Percentiles rank a stretch among this genome's conserved stretches.
phyloP scores from a whole-genome alignment of 768 basidiomycete genomes.

The Ramaria sp. region DNA sequence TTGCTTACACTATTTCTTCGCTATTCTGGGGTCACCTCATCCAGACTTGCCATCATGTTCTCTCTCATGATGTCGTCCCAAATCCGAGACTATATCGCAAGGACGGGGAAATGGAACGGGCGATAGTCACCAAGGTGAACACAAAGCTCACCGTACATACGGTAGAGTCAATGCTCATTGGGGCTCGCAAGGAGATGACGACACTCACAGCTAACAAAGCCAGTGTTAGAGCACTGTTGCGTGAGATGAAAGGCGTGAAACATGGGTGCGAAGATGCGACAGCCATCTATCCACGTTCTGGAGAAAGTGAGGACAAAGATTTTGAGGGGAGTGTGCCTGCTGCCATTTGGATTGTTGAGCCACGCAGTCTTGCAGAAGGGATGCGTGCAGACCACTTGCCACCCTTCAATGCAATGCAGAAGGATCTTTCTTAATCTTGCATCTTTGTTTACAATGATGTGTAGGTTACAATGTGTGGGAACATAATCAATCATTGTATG shows the following conservation, averaged over 20 bases:
- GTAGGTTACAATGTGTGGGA: too few species aligned
- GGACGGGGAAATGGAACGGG: conserved; percentile 35
- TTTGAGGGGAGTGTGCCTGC: conserved; percentile 19
- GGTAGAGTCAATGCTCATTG: conserved; percentile 58
- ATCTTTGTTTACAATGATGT: too few species aligned
- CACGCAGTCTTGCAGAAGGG: conserved; percentile 66
- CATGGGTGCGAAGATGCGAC: conserved; percentile 24
- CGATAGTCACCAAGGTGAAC: conserved; percentile 41
- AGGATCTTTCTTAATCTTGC: too few species aligned
- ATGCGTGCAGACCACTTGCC: conserved; percentile 16
- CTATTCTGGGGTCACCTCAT: conserved; percentile 38
- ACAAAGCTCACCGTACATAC: conserved; percentile 67
- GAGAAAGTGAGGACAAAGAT: conserved; percentile 4
- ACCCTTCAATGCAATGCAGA: too few species aligned
- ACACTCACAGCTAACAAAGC: conserved; percentile 80
- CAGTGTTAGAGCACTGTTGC: conserved; percentile 64
- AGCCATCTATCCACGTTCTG: conserved; percentile 4
- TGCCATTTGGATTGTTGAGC: conserved; percentile 68
- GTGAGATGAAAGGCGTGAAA: conserved; percentile 42
- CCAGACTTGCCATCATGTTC: conserved; percentile 41
- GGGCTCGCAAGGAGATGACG: conserved; percentile 63
- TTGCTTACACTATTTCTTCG: not conserved
- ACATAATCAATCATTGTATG: too few species aligned
- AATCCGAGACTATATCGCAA: conserved; percentile 10
- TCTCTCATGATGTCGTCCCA: conserved; percentile 31